Evolutionary conservation across 176 grass and related monocot species (phyloP), one percentile per base, ranked within the genome.

Genomic region (Bromus sterilis): DNA sequence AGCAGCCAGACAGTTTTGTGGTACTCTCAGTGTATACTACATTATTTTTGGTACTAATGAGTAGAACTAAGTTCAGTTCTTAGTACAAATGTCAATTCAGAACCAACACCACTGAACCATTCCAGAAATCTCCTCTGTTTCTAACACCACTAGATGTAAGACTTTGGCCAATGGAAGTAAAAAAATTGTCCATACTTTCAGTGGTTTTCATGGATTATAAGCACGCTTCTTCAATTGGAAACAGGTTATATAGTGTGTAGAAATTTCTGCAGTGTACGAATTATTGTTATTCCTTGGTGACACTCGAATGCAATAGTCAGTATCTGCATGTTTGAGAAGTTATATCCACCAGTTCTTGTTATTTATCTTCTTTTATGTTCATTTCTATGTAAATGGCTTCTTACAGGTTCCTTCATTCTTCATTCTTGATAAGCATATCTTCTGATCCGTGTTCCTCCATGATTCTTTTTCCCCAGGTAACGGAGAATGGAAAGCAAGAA

Each of bases 401-500:
- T 64, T 9, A 30, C 9, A 16, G 14, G 6, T 61, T 83, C 14
- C 14, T 28, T 56, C 16, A 39, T 59, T 72, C 7, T 66, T 80
- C 8, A 23, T 5, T 25, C 7, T 14, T 18, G 20, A 28, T 74
- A 35, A 26, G 41, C 4, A 43, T 82, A 37, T 64, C 9, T 28
- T 46, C 76, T 76, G 25, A 87, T 70, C 2, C 14, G 0, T 11
- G 0, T 41, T 79, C 65, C 69, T 88, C 6, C 18, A 1, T 36
- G 9, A 1, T 83, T 6, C n/a, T n/a, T 44, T 33, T 24, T 88
- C 75, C 62, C 25, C 89, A 98, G 95, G 92, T 98, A 11, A 98
- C 92, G 0, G 93, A 95, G 60, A 88, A 88, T 2, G 96, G 93
- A 21, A 99, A 88, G 77, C 90, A 95, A 51, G 95, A 98, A 48